Evolutionary conservation across 805 yeast species (phyloP), one percentile per base, ranked within the genome.

Genomic region (Kluyveromyces dobzhanskii): DNA sequence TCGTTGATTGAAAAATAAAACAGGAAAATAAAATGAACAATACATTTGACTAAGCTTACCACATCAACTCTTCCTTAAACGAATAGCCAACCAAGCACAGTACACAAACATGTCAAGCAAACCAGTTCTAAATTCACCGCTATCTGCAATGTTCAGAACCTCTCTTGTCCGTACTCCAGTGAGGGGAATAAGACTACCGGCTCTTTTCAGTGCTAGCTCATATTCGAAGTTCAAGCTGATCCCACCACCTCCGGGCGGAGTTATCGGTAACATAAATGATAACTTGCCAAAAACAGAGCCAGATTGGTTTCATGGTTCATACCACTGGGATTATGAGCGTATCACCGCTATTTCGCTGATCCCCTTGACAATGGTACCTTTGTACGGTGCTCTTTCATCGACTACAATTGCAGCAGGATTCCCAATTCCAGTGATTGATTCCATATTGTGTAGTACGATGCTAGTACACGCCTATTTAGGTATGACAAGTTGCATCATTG

Each of bases 291-390:
- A 73, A 10, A 85, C 85, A 25, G 64, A 67, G 38, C 61, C 78
- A 4, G 67, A 70, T 51, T 69, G 70, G 47, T 51, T 65, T 38
- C 78, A 80, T 46, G 92, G 90, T 14, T 76, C 88, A 0, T 69
- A 67, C 46, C 90, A 82, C 62, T 81, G 88, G 88, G 70, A 81
- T 28, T 66, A 74, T 46, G 90, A 84, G 60, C 71, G 82, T 57
- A 44, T 71, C 11, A 73, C 78, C 8, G 71, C 81, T 12, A 56
- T 76, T 30, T 73, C 78, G 1, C 54, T 84, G 65, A 64, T 81
- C 19, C 94, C 94, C 3, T 63, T 83, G 39, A 61, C 76, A 3
- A 56, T 75, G 18, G 62, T 79, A 6, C 88, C 92, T 2, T 44
- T 61, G 25, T 58, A 48, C 37, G 47, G 56, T 6, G 50, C 57